These are phyloP conservation scores for Waitea zeae DNA, from an alignment of 1,284 basidiomycete genomes.

Conservation along the genomic window DNA sequence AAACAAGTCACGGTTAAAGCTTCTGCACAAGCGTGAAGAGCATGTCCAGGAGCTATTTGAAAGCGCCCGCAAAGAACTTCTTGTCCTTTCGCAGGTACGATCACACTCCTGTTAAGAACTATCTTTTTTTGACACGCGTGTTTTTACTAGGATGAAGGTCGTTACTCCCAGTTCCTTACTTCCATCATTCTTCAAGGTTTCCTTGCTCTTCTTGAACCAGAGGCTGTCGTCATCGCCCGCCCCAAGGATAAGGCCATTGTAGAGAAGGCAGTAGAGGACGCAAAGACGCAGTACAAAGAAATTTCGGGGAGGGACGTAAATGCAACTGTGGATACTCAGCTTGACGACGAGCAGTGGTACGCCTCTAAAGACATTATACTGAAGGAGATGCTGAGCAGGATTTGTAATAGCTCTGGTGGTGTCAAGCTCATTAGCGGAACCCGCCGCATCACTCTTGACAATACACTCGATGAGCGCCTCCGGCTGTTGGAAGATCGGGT, in stretches of 20 bases:
- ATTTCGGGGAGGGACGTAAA: slow-evolving; percentile 58
- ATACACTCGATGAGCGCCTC: slow-evolving; percentile 81
- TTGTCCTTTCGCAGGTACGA: slow-evolving; percentile 29
- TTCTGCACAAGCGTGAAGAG: slow-evolving; percentile 87
- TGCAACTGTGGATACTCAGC: slow-evolving; percentile 47
- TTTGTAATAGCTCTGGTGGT: slow-evolving; percentile 54
- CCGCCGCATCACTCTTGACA: slow-evolving; percentile 75
- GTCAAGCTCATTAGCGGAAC: slow-evolving; percentile 59
- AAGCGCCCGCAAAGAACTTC: slow-evolving; percentile 47
- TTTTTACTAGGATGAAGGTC: slow-evolving; percentile 39
- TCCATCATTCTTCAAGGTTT: slow-evolving; percentile 69
- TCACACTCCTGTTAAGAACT: background rate
- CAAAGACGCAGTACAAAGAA: slow-evolving; percentile 49
- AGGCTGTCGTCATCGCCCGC: slow-evolving; percentile 44
- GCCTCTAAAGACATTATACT: slow-evolving; percentile 1
- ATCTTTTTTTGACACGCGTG: background rate
- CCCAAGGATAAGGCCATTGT: slow-evolving; percentile 39
- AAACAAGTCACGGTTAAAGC: slow-evolving; percentile 86
- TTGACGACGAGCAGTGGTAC: slow-evolving; percentile 47
- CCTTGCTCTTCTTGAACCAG: slow-evolving; percentile 45
- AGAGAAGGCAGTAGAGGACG: slow-evolving; percentile 42
- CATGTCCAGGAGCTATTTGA: slow-evolving; percentile 83
- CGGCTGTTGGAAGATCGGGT: slow-evolving; percentile 79
- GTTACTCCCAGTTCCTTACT: slow-evolving; percentile 68
- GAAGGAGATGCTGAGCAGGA: slow-evolving; percentile 2